Evolutionary conservation across 1,284 basidiomycete genomes (phyloP).

Genomic region (Ganoderma lingzhi): DNA sequence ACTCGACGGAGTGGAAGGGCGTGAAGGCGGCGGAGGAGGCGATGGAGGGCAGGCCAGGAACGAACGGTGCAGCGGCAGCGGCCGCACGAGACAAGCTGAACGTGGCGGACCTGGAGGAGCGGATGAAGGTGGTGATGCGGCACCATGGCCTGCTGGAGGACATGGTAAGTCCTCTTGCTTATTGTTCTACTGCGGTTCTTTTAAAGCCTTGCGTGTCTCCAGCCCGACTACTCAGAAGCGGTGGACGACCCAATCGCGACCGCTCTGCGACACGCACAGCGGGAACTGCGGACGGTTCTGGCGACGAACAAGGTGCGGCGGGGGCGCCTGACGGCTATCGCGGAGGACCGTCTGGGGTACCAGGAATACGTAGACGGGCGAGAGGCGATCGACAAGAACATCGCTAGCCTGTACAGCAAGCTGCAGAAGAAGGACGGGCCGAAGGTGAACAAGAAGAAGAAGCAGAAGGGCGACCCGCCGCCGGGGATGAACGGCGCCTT

Average conservation of each 20-base stretch:
- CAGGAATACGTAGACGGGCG: conserved; percentile 87
- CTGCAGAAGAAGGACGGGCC: conserved; percentile 79
- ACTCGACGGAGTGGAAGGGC: conserved; percentile 71
- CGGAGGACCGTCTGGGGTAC: conserved; percentile 89
- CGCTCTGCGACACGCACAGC: conserved; percentile 88
- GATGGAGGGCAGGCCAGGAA: conserved; percentile 82
- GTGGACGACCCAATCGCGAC: conserved; percentile 95
- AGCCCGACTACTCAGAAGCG: conserved; percentile 82
- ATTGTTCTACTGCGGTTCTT: not conserved
- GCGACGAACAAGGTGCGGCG: conserved; percentile 87
- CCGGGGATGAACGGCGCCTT: conserved; percentile 46
- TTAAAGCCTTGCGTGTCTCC: not conserved
- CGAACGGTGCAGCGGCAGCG: conserved; percentile 75
- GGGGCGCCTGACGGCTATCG: conserved; percentile 75
- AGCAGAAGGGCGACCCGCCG: conserved; percentile 57
- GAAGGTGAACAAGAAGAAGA: conserved; percentile 76
- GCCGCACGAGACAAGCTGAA: conserved; percentile 76
- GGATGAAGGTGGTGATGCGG: conserved; percentile 76
- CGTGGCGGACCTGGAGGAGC: conserved; percentile 73
- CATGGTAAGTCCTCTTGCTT: conserved; percentile 51
- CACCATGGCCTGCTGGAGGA: conserved; percentile 70
- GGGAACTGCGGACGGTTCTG: conserved; percentile 80
- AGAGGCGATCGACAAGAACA: conserved; percentile 86
- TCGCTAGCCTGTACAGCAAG: conserved; percentile 71
- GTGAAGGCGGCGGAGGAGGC: conserved; percentile 82